Conservation (phyloP, 2,329 filamentous ascomycete genomes). For the Aureobasidium sp. region DNA sequence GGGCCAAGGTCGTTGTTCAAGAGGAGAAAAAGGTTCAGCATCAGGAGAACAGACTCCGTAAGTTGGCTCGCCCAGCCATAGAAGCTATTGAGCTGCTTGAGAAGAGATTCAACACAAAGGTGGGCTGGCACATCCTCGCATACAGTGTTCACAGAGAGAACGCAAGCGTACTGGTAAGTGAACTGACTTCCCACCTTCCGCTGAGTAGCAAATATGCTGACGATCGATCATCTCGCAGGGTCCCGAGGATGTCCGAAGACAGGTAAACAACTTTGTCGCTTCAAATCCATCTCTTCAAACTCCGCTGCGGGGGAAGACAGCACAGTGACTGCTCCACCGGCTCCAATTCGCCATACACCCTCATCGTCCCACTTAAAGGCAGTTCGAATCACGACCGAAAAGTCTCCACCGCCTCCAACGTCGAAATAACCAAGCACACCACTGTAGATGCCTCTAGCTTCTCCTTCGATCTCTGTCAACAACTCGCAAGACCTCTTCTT, state of each 20-base stretch:
- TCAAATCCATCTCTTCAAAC: conserved; percentile 83
- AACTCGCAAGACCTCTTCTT: conserved; percentile 95
- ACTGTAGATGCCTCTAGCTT: conserved; percentile 81
- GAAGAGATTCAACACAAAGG: neutral
- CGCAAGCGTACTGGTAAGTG: neutral
- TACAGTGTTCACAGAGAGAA: neutral
- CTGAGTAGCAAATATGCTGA: neutral
- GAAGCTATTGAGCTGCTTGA: neutral
- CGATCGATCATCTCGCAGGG: neutral
- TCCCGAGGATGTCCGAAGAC: conserved; percentile 23
- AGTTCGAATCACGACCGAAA: conserved; percentile 90
- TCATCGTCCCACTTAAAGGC: conserved; percentile 76
- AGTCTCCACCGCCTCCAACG: conserved; percentile 85
- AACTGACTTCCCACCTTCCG: too few relatives aligned
- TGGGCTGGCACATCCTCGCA: neutral
- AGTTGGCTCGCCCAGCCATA: neutral
- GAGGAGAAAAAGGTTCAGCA: neutral
- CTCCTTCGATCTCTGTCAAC: conserved; percentile 72
- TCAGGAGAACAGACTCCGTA: neutral
- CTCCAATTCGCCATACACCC: conserved; percentile 81
- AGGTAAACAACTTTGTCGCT: conserved; percentile 33
- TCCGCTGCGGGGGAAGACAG: conserved; percentile 84
- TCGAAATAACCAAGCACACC: conserved; percentile 94
- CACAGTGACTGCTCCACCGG: conserved; percentile 90
- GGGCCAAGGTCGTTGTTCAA: neutral